Percentiles rank a stretch among this genome's conserved stretches.
Evolutionary conservation across 2,329 filamentous ascomycete genomes (phyloP).

Genomic region (Beauveria sp.): DNA sequence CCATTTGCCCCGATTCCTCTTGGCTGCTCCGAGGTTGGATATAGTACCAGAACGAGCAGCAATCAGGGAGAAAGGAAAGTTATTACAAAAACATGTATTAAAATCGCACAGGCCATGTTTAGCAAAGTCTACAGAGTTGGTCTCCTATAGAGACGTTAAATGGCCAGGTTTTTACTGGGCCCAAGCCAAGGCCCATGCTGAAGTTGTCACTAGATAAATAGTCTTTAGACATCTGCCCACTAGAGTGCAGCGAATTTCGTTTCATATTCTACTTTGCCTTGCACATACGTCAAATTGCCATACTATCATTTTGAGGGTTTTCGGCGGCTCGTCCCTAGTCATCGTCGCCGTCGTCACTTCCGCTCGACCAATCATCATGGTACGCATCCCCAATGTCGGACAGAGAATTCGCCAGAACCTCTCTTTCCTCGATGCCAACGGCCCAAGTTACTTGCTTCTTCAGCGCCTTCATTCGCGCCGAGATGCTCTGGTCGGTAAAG

Average conservation of each 20-base stretch:
- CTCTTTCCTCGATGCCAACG: conserved; percentile 69
- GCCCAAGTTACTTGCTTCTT: conserved; percentile 56
- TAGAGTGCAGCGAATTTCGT: conserved; percentile 8
- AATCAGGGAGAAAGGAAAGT: neutral
- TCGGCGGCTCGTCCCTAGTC: neutral
- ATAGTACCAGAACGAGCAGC: conserved; percentile 1
- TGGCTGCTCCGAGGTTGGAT: neutral
- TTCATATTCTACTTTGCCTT: neutral
- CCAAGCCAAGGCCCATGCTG: neutral
- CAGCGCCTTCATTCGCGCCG: conserved; percentile 57
- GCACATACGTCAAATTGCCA: neutral
- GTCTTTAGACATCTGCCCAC: conserved; percentile 2
- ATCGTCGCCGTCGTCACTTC: conserved; percentile 57
- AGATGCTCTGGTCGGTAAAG: conserved; percentile 68
- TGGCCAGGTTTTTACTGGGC: neutral
- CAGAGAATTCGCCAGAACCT: conserved; percentile 72
- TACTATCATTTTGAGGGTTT: too few species aligned
- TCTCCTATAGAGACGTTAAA: neutral
- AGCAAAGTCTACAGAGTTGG: neutral
- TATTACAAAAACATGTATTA: conserved; percentile 7
- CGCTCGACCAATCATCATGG: conserved; percentile 78
- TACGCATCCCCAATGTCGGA: conserved; percentile 82
- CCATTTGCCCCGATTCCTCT: neutral
- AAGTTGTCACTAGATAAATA: conserved; percentile 10
- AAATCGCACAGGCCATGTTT: neutral